Percentiles rank a stretch among this genome's conserved stretches.
Conservation (phyloP, 352 stramenopile species). For the Phytophthora multivora region DNA sequence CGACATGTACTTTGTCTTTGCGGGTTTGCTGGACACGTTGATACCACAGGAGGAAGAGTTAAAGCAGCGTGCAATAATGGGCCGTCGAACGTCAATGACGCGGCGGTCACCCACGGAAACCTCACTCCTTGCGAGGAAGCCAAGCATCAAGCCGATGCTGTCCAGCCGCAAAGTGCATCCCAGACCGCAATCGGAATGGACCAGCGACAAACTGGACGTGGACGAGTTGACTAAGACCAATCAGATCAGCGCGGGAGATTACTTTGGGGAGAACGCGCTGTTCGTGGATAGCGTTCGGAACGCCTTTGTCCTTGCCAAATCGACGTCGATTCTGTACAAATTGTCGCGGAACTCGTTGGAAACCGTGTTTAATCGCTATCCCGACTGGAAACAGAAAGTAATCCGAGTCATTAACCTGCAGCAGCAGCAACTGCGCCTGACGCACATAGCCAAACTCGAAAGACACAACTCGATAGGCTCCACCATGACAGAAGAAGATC, state of each 20-base stretch:
- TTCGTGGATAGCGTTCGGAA: conserved; percentile 70
- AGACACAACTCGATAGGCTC: conserved; percentile 40
- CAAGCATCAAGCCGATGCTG: conserved; percentile 8
- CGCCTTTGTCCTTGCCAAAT: conserved; percentile 57
- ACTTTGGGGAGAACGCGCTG: conserved; percentile 74
- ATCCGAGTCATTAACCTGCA: conserved; percentile 65
- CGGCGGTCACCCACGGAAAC: conserved; percentile 1
- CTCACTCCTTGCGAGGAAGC: conserved; percentile 33
- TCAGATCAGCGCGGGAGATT: conserved; percentile 51
- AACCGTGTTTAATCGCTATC: conserved; percentile 71
- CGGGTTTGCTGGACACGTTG: conserved; percentile 54
- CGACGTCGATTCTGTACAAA: conserved; percentile 75
- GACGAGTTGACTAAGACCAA: conserved; percentile 53
- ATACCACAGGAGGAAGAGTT: conserved; percentile 42
- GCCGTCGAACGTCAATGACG: conserved; percentile 1
- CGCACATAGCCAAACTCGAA: conserved; percentile 47
- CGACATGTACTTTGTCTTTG: conserved; percentile 84
- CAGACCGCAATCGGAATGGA: conserved; percentile 20
- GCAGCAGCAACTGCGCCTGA: conserved; percentile 55
- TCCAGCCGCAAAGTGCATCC: conserved; percentile 32
- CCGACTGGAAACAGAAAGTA: conserved; percentile 74
- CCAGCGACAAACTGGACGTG: conserved; percentile 19
- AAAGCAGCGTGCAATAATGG: conserved; percentile 6
- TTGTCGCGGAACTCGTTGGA: conserved; percentile 70
- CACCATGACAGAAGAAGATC: conserved; percentile 42